These are phyloP conservation scores for Panaeolus cyanescens DNA, from an alignment of 768 basidiomycete species.

Conservation along the genomic window DNA sequence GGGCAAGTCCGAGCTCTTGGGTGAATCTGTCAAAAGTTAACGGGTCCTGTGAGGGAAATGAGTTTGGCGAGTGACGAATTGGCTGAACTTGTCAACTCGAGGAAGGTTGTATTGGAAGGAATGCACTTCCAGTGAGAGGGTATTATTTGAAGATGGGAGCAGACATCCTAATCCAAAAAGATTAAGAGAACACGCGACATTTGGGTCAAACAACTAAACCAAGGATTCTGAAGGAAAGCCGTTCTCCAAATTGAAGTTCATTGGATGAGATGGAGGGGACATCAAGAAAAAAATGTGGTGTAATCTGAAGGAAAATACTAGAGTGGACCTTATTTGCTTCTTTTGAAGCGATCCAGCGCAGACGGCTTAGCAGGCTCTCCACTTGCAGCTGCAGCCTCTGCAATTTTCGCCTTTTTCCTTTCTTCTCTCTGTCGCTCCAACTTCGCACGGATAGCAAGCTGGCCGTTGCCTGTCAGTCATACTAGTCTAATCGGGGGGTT, in stretches of 20 bases:
- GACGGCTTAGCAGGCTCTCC: constrained; percentile 31
- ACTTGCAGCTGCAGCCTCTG: constrained; percentile 10
- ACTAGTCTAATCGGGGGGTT: not conserved
- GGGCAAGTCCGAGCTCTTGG: no score
- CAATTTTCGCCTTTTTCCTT: constrained; percentile 29
- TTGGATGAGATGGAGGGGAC: no score
- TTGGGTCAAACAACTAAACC: no score
- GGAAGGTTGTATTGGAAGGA: not conserved
- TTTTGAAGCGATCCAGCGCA: constrained; percentile 44
- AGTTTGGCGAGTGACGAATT: no score
- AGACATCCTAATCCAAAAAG: not conserved
- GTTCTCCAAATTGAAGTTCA: no score
- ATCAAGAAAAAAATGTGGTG: not conserved
- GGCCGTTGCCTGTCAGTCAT: not conserved
- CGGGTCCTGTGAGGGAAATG: no score
- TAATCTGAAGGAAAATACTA: not conserved
- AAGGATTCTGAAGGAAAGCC: no score
- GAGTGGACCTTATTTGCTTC: constrained; percentile 10
- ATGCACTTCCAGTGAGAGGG: not conserved
- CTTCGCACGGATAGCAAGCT: constrained; percentile 70
- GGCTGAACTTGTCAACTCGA: not conserved
- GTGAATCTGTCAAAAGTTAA: no score
- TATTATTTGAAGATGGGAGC: not conserved
- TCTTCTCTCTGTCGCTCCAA: constrained; percentile 60
- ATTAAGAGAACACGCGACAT: not conserved